Percentiles rank a stretch among this genome's conserved stretches.
Conservation (phyloP, 768 basidiomycete species). For the Hemileccinum rubropunctum region DNA sequence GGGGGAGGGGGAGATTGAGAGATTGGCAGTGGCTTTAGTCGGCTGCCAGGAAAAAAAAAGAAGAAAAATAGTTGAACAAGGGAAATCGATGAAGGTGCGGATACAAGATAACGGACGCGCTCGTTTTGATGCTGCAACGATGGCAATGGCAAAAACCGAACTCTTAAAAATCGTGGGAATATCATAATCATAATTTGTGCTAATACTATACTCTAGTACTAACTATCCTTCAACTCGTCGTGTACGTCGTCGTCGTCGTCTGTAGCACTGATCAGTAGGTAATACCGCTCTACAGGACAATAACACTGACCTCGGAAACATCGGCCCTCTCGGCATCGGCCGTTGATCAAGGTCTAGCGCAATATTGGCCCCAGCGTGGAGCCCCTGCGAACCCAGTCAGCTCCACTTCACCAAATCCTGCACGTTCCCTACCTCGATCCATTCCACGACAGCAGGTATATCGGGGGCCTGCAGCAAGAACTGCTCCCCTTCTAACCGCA, state of each 20-base stretch:
- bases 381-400: conserved; percentile 46
- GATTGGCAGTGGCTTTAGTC: conserved; percentile 15
- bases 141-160: conserved; percentile 33
- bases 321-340: conserved; percentile 85
- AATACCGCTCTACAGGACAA: too few species aligned
- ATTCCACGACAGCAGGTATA: conserved; percentile 82
- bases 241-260: conserved; percentile 30
- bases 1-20: conserved; percentile 1
- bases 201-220: too few species aligned
- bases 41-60: conserved; percentile 22
- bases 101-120: conserved; percentile 33
- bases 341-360: conserved; percentile 90
- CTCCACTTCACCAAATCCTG: not conserved
- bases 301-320: conserved; percentile 68
- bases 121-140: conserved; percentile 29
- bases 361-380: conserved; percentile 91
- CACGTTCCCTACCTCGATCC: conserved; percentile 79
- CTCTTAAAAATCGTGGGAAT: conserved; percentile 30
- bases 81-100: conserved; percentile 35
- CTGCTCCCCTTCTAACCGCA: conserved; percentile 93
- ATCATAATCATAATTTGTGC: not conserved
- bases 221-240: conserved; percentile 15
- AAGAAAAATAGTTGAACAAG: conserved; percentile 9
- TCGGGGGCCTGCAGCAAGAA: conserved; percentile 89
- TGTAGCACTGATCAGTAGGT: conserved; percentile 1